Base-by-base conservation (phyloP, 306 rosid species). In the Citrullus amarus region DNA sequence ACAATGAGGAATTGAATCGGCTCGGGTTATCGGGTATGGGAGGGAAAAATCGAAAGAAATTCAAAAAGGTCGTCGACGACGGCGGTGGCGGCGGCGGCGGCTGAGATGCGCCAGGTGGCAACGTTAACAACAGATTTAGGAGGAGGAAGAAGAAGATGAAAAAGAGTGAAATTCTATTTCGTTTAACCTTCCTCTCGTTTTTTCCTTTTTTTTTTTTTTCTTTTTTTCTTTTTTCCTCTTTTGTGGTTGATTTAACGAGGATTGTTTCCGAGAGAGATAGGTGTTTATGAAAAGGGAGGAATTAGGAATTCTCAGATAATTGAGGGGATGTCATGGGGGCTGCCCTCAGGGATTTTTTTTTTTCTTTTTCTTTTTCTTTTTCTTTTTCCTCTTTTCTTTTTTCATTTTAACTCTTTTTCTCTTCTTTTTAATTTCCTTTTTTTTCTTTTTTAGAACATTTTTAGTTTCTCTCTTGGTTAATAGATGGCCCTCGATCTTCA, bases 71-170 rank as follows among this genome's bases (percentile, higher is more conserved):
- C 57, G 22, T 44, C 17, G 58, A 9, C 56, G 38, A n/a, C 78
- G 79, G 63, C 72, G 83, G 81, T n/a, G 81, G 39, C 38, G 81
- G 53, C 63, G 83, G 81, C 38, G 61, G 51, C 68, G 78, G 81
- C 75, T 56, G 56, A 65, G 87, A 85, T 79, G 86, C 84, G 79
- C 83, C 90, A 80, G 81, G 78, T 74, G 84, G 77, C 76, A 72
- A 80, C 76, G 88, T 84, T 82, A 79, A 83, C 80, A 83, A 58
- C 87, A 78, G 87, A 87, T 83, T 87, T 67, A 53, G 32, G 75
- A 81, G 79, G 84, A 82, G 88, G 70, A 81, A 87, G 91, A 75
- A 78, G 57, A 28, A 2, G 59, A 59, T 25, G 28, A 54, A 22
- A 83, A 83, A 71, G 89, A 74, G 85, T 84, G 77, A 79, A 79